Evolutionary conservation across 2,329 filamentous ascomycete genomes (phyloP).

Genomic region (Biscogniauxia marginata): DNA sequence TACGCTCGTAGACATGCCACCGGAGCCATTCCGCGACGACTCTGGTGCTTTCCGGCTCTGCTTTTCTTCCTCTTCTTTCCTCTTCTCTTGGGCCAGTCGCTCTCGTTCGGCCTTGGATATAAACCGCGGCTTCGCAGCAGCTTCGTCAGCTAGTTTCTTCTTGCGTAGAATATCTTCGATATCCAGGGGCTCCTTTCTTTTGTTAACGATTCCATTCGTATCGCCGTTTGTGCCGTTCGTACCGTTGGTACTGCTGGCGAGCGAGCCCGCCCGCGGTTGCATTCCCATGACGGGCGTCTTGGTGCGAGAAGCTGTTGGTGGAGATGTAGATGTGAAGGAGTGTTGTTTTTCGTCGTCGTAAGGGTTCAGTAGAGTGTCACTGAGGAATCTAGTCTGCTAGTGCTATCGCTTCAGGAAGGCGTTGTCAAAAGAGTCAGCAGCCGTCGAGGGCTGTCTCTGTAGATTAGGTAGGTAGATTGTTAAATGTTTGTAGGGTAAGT

Average conservation of each 20-base stretch:
- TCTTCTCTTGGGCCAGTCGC: slow-evolving; percentile 66
- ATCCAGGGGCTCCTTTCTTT: slow-evolving; percentile 58
- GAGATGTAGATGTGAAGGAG: too few relatives aligned
- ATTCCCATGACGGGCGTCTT: slow-evolving; percentile 21
- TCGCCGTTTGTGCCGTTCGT: slow-evolving; percentile 9
- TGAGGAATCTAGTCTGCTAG: neutral
- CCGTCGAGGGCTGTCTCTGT: too few relatives aligned
- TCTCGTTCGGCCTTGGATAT: slow-evolving; percentile 73
- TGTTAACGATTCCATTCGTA: slow-evolving; percentile 10
- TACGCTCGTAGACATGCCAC: slow-evolving; percentile 36
- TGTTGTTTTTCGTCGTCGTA: too few relatives aligned
- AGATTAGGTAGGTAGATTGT: too few relatives aligned
- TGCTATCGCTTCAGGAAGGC: too few relatives aligned
- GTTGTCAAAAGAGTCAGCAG: too few relatives aligned
- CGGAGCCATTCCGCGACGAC: neutral
- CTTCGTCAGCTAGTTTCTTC: slow-evolving; percentile 83
- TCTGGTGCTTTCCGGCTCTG: slow-evolving; percentile 22
- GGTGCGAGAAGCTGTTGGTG: too few relatives aligned
- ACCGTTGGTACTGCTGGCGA: slow-evolving; percentile 13
- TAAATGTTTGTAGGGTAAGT: too few relatives aligned
- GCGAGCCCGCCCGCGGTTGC: slow-evolving; percentile 24
- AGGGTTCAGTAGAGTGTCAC: too few relatives aligned
- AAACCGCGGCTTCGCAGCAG: slow-evolving; percentile 83
- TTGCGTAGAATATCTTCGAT: slow-evolving; percentile 83
- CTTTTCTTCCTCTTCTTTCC: slow-evolving; percentile 62